Base-by-base conservation (phyloP, 2,329 filamentous ascomycete species). In the Pyricularia sp. region DNA sequence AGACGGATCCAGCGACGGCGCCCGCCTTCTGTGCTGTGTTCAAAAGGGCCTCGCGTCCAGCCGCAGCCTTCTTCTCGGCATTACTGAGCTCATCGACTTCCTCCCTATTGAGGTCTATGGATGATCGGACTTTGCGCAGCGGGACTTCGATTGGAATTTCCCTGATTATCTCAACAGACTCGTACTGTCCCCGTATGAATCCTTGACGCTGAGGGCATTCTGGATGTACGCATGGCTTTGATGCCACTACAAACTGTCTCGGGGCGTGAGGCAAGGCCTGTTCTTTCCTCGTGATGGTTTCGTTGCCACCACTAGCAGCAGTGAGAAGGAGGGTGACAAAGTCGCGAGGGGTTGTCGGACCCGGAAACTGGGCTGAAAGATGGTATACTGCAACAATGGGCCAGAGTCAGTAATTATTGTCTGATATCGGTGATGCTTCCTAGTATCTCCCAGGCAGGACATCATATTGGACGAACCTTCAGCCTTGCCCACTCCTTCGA, bases 81-180 rank as follows among this genome's bases (percentile, higher is more conserved):
- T 40, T 64, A 22, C 70, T 66, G 63, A 73, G 67, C 68, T 71
- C 66, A 66, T 74, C 69, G 60, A 71, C 19, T 13, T 72, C 73
- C 10, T 75, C 73, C 26, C 71, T 72, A 53, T 70, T 68, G 2
- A 81, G 68, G 66, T 83, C 78, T 4, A 76, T 73, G 0, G 80
- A 79, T 22, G 81, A 83, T 30, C 74, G 72, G 6, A 76, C 76
- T 67, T 76, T 76, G 35, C 76, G 76, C 10, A 77, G 67, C 3
- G 77, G 73, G 68, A 78, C 73, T 59, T 80, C 78, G 10, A 86
- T 73, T 0, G 87, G 88, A 16, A 97, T 83, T 75, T 97, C 93
- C 62, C 93, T 82, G 65, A 97, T 93, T 69, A 96, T 82, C 75
- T 97, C 93, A 19, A 97, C 88, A 1, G 90, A 96, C 77, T 97